These are phyloP conservation scores for Akanthomyces lecanii DNA, from an alignment of 2,329 filamentous ascomycete genomes.

Conservation along the genomic window DNA sequence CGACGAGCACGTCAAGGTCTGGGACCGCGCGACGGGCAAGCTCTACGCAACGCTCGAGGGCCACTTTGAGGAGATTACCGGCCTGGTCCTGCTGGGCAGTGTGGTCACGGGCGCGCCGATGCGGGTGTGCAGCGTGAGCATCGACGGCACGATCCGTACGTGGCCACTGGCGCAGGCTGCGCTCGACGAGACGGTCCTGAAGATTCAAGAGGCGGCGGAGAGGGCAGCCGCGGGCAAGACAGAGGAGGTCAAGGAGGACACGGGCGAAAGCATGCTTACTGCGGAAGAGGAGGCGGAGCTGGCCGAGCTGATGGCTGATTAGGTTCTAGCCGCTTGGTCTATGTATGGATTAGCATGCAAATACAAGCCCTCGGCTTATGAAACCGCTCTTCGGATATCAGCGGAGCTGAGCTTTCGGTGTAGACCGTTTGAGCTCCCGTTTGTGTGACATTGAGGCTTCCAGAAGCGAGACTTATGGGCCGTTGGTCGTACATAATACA, in stretches of 20 bases:
- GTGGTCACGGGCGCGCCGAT: conserved; percentile 32
- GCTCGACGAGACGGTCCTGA: conserved; percentile 47
- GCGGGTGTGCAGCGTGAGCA: conserved; percentile 73
- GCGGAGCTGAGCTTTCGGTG: neutral
- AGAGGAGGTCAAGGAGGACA: conserved; percentile 42
- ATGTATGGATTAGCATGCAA: neutral
- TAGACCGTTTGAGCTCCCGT: neutral
- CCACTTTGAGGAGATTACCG: conserved; percentile 92
- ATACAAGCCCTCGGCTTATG: neutral
- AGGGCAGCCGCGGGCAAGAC: conserved; percentile 49
- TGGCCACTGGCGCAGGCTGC: conserved; percentile 70
- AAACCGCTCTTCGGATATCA: neutral
- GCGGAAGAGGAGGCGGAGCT: conserved; percentile 90
- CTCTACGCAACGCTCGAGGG: conserved; percentile 71
- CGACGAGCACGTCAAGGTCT: conserved; percentile 88
- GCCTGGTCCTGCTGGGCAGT: conserved; percentile 58
- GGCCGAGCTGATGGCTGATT: conserved; percentile 81
- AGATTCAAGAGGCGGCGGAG: conserved; percentile 43
- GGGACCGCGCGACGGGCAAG: conserved; percentile 71
- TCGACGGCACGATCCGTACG: conserved; percentile 81
- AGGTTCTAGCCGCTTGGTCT: conserved; percentile 9
- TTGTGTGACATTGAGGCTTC: neutral
- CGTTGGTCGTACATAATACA: neutral
- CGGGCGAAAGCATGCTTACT: conserved; percentile 54
- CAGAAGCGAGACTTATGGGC: neutral